Evolutionary conservation across 169 alveolate genomes (phyloP), one percentile per base, ranked within the genome.

Genomic region (Plasmodium falciparum): DNA sequence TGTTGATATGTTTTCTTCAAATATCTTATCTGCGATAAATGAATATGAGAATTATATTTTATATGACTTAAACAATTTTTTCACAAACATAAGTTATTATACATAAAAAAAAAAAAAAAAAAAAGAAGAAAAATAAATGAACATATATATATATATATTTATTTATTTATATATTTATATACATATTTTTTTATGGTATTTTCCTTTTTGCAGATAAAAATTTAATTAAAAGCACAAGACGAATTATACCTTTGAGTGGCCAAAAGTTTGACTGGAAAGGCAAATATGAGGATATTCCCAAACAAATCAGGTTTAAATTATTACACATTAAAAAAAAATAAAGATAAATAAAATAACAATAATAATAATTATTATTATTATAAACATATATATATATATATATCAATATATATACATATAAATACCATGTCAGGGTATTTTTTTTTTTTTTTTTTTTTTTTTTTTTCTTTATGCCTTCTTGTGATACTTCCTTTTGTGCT

Each of bases 221-320:
- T 22, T 47, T 80, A 59, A 62, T 80, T 15, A 80, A 80, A 49
- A 80, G 45, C 26, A 69, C 83, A 15, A 39, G 90, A 22, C 67
- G 58, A 67, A 80, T 80, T 54, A 80, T 80, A 69, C 90, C 90
- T 8, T 69, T 80, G 26, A 80, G 66, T 56, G 90, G 90, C 1
- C 83, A 80, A 26, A 80, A 80, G 33, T 80, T 80, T 80, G 47
- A 80, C 39, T 80, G 90, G 90, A 80, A 26, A 66, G 80, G 58
- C 26, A 80, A 78, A 59, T 67, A 80, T 73, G 67, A 80, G 24
- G 83, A 80, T 59, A 67, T 80, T 24, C 73, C 90, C 15, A 47
- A 20, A 50, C 90, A 80, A 66, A 80, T 80, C 43, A 59, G 54
- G 90, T 80, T 43, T 59, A 56, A 26, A 7, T n/a, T 54, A 54